phyloP scores from a whole-genome alignment of 257 asterid species.

The Solanum etuberosum region DNA sequence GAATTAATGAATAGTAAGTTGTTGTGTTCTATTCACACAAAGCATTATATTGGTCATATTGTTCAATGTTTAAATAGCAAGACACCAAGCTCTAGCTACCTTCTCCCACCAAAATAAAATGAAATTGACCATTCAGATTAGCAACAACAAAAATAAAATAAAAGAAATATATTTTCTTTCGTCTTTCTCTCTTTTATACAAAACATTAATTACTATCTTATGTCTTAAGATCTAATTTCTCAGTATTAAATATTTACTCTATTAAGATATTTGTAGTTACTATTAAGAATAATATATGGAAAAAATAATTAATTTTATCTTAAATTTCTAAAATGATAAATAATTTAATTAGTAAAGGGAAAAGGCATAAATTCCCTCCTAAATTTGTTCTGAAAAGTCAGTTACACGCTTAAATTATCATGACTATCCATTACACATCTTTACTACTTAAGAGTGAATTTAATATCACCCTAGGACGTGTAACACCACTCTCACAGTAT shows the following conservation, averaged over 20 bases:
- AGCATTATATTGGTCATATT: neutral
- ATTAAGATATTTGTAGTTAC: neutral
- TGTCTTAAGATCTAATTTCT: neutral
- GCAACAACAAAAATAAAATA: neutral
- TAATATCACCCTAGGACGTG: too few relatives aligned
- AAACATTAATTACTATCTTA: too few relatives aligned
- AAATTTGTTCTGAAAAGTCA: too few relatives aligned
- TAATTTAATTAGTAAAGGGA: too few relatives aligned
- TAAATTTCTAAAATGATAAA: neutral
- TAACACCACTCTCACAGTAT: too few relatives aligned
- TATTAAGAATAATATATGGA: too few relatives aligned
- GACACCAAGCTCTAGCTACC: neutral
- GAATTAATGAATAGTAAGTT: neutral
- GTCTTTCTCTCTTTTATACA: too few relatives aligned
- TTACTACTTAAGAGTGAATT: too few relatives aligned
- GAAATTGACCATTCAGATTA: neutral
- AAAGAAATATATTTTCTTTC: neutral
- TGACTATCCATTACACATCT: too few relatives aligned
- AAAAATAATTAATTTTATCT: neutral
- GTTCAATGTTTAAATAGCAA: neutral
- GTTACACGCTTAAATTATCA: too few relatives aligned
- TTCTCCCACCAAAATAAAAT: neutral
- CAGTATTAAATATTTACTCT: neutral
- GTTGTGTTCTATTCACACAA: neutral
- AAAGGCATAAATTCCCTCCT: too few relatives aligned